Conservation (phyloP, 345 rosid species). For the Populus nigra region DNA sequence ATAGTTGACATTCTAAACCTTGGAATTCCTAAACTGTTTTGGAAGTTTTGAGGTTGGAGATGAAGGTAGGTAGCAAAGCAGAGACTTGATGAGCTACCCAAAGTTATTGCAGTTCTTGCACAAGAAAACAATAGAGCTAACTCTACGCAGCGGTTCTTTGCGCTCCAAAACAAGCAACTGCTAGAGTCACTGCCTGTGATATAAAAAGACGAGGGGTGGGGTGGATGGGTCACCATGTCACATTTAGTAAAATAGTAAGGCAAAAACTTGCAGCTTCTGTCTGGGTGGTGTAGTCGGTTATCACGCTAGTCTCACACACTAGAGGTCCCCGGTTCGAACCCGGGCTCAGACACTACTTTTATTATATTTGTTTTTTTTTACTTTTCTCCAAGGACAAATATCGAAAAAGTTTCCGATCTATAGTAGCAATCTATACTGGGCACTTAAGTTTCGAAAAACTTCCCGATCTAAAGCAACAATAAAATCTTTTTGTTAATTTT, state of each 20-base stretch:
- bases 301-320: constrained; percentile 68
- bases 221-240: no score
- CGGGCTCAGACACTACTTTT: constrained; percentile 10
- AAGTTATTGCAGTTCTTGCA: background rate
- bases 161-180: background rate
- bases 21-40: no score
- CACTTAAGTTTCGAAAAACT: no score
- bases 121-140: background rate
- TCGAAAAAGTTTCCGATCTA: no score
- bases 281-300: constrained; percentile 67
- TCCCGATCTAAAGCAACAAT: no score
- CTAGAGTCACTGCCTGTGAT: background rate
- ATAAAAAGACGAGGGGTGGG: background rate
- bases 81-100: background rate
- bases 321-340: constrained; percentile 70
- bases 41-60: background rate
- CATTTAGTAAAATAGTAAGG: fast-evolving
- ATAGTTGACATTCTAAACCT: constrained; percentile 22
- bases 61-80: background rate
- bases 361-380: fast-evolving
- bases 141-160: background rate
- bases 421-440: no score
- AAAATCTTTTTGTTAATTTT: no score
- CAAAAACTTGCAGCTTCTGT: background rate
- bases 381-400: no score